Evolutionary conservation across 805 yeast species (phyloP).

Genomic region (Tetrapisispora pingtungensis): DNA sequence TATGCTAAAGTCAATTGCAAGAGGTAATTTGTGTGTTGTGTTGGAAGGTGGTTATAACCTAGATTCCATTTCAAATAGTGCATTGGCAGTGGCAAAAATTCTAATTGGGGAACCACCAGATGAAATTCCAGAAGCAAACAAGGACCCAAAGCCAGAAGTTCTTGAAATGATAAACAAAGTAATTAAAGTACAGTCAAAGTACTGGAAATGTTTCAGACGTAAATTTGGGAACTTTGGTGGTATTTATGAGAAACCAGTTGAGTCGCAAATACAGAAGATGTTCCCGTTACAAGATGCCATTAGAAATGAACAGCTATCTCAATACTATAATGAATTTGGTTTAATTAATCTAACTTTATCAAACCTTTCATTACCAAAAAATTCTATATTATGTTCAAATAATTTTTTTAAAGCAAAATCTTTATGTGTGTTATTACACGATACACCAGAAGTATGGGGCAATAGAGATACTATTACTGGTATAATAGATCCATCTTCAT

Average conservation of each 20-base stretch:
- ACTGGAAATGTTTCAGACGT: slow-evolving; percentile 72
- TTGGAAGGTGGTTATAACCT: slow-evolving; percentile 95
- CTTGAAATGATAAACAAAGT: slow-evolving; percentile 76
- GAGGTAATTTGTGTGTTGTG: slow-evolving; percentile 80
- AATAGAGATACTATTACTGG: slow-evolving; percentile 73
- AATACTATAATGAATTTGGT: slow-evolving; percentile 42
- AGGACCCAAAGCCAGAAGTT: slow-evolving; percentile 64
- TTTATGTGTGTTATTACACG: slow-evolving; percentile 68
- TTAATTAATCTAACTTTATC: slow-evolving; percentile 63
- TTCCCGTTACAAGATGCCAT: slow-evolving; percentile 61
- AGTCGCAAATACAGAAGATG: slow-evolving; percentile 31
- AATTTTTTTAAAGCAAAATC: slow-evolving; percentile 56
- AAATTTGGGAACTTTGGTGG: slow-evolving; percentile 46
- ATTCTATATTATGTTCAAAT: slow-evolving; percentile 46
- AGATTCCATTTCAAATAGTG: slow-evolving; percentile 83
- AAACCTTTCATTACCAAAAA: slow-evolving; percentile 28
- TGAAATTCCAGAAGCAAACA: slow-evolving; percentile 40
- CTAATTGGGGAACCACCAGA: slow-evolving; percentile 94
- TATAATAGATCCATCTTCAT: slow-evolving; percentile 56
- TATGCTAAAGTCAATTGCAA: slow-evolving; percentile 74
- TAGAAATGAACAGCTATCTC: slow-evolving; percentile 56
- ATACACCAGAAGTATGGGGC: slow-evolving; percentile 90
- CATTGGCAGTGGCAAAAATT: slow-evolving; percentile 84
- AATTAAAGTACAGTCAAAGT: slow-evolving; percentile 64
- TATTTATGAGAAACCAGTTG: slow-evolving; percentile 28